Conservation (phyloP, 371 early-diverging fungal species). For the Zancudomyces culisetae region DNA sequence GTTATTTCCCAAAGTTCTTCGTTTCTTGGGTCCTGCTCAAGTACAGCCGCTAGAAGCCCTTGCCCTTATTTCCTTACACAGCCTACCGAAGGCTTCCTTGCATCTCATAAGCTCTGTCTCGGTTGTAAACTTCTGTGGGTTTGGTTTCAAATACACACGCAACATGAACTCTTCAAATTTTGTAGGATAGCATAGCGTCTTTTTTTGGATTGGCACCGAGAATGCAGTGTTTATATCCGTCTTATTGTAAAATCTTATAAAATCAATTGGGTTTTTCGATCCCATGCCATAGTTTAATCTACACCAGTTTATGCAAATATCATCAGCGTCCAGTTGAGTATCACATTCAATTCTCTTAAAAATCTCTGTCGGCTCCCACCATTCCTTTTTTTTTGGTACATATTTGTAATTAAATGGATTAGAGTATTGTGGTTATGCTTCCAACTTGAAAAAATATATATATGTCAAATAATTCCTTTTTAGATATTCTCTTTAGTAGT, state of each 20-base stretch:
- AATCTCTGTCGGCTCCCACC: slow-evolving; percentile 33
- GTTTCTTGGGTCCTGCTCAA: no score
- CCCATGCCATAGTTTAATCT: slow-evolving; percentile 66
- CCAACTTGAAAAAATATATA: not conserved
- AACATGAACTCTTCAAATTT: not conserved
- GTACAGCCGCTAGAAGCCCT: no score
- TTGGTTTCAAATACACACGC: not conserved
- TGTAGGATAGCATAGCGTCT: not conserved
- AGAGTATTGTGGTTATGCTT: no score
- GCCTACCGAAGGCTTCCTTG: no score
- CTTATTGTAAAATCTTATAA: slow-evolving; percentile 42
- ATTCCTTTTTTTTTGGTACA: not conserved
- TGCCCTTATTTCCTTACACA: no score
- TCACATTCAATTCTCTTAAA: slow-evolving; percentile 32
- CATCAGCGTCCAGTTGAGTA: slow-evolving; percentile 31
- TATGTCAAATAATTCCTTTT: not conserved
- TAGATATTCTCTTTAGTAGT: not conserved
- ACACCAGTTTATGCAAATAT: slow-evolving; percentile 52
- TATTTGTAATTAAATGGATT: not conserved
- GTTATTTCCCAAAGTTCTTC: no score
- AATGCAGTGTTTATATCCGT: not conserved
- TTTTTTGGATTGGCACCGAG: not conserved
- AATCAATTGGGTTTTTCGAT: slow-evolving; percentile 67
- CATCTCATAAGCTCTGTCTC: no score
- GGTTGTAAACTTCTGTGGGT: no score